Evolutionary conservation across 176 grass and related monocot species (phyloP).

Genomic region (Oryza officinalis): DNA sequence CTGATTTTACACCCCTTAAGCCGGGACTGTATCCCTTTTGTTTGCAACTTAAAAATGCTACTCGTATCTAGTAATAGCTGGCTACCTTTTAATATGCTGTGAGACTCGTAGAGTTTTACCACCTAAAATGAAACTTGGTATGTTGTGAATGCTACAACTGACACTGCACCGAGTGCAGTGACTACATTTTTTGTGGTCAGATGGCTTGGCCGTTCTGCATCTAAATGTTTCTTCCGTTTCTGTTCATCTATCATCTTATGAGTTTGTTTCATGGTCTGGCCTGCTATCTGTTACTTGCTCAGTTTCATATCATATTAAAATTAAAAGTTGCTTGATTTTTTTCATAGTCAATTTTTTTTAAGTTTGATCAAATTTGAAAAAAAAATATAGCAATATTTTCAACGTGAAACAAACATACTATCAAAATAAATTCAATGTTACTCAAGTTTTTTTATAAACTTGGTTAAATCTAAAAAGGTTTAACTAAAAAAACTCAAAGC

Average conservation of each 20-base stretch:
- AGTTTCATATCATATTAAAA: no score
- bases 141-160: conserved; percentile 3
- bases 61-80: conserved; percentile 7
- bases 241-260: background rate
- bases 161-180: background rate
- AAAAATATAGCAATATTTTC: no score
- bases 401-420: no score
- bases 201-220: background rate
- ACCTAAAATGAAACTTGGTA: conserved; percentile 26
- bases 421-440: no score
- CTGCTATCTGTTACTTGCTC: no score
- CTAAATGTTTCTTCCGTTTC: background rate
- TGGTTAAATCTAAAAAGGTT: no score
- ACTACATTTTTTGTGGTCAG: background rate
- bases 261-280: background rate
- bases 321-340: no score
- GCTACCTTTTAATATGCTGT: conserved; percentile 10
- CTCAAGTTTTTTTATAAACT: no score
- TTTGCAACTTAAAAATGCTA: conserved; percentile 26
- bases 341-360: no score
- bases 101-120: background rate
- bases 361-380: no score
- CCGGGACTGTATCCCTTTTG: conserved; percentile 40
- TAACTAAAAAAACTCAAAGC: no score
- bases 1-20: conserved; percentile 28